These are phyloP conservation scores for Phytophthora cactorum DNA, from an alignment of 352 stramenopile genomes.

Conservation along the genomic window DNA sequence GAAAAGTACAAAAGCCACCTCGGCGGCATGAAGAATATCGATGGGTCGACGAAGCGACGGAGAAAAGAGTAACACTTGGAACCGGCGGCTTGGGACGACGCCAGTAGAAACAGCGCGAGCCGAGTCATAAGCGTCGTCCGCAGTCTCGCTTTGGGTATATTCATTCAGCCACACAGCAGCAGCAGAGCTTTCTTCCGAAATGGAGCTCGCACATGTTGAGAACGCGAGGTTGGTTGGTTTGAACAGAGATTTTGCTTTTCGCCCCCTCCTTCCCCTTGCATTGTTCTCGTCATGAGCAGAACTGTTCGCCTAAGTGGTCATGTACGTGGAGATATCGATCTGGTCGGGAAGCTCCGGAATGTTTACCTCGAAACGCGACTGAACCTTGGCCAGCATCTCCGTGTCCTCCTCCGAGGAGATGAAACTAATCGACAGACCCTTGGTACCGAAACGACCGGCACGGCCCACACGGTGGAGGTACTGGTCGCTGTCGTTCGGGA, in stretches of 20 bases:
- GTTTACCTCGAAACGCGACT: slow-evolving; percentile 99
- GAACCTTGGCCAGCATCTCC: slow-evolving; percentile 98
- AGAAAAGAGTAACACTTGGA: slow-evolving; percentile 69
- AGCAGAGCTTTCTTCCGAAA: slow-evolving; percentile 40
- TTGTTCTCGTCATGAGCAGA: slow-evolving; percentile 24
- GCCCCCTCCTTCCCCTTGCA: slow-evolving; percentile 10
- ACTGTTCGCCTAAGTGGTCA: slow-evolving; percentile 76
- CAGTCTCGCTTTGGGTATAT: slow-evolving; percentile 50
- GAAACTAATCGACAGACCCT: slow-evolving; percentile 99
- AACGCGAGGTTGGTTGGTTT: slow-evolving; percentile 42
- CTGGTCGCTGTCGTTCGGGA: slow-evolving; percentile 97
- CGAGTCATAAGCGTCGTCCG: slow-evolving; percentile 45
- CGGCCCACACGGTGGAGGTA: slow-evolving; percentile 99
- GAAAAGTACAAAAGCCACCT: slow-evolving; percentile 82
- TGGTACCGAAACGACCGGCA: slow-evolving; percentile 99
- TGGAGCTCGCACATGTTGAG: slow-evolving; percentile 35
- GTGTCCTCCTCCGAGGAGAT: slow-evolving; percentile 98
- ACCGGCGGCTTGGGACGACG: slow-evolving; percentile 39
- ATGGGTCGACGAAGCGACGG: slow-evolving; percentile 56
- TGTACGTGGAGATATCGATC: slow-evolving; percentile 99
- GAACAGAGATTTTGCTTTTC: slow-evolving; percentile 28
- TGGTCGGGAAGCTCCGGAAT: slow-evolving; percentile 99
- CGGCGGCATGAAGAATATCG: slow-evolving; percentile 76
- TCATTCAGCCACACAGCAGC: slow-evolving; percentile 44
- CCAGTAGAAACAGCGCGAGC: slow-evolving; percentile 45